A percentile compares a stretch with the other conserved stretches of the same genome.
These are phyloP conservation scores for Hypoxylon perforatum DNA, from an alignment of 495 filamentous ascomycete species.

Conservation along the genomic window DNA sequence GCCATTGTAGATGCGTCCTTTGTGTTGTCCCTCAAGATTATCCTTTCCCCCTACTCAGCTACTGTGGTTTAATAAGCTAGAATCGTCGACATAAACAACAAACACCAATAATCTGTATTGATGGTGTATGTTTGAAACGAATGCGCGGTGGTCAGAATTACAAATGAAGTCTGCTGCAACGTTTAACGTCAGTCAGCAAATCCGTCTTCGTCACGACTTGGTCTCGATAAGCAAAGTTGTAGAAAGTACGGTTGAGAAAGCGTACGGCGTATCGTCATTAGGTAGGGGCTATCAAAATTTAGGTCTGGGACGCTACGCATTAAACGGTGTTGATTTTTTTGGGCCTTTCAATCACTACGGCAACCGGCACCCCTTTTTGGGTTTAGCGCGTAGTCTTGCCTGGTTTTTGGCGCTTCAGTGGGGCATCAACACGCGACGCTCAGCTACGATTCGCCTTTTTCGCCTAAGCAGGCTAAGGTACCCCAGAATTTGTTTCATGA, in stretches of 20 bases:
- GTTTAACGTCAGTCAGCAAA: conserved; percentile 9
- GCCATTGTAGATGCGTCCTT: conserved; percentile 37
- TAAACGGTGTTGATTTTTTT: conserved; percentile 36
- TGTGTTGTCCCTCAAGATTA: conserved; percentile 3
- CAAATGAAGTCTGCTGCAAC: conserved; percentile 10
- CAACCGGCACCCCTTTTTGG: conserved; percentile 29
- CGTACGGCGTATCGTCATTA: conserved; percentile 31
- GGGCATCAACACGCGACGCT: conserved; percentile 14
- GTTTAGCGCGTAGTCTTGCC: conserved; percentile 22
- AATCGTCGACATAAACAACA: conserved; percentile 43
- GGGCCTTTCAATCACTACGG: conserved; percentile 19
- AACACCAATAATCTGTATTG: conserved; percentile 1
- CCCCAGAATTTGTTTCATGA: conserved; percentile 30
- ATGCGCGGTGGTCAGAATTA: conserved; percentile 7
- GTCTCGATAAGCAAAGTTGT: conserved; percentile 15
- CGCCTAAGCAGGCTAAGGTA: conserved; percentile 2
- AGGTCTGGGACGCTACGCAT: conserved; percentile 3
- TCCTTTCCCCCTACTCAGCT: conserved; percentile 23
- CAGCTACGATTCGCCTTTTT: conserved; percentile 15
- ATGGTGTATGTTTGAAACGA: background rate
- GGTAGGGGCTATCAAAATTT: conserved; percentile 14
- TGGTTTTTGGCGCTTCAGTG: conserved; percentile 9
- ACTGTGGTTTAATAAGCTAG: conserved; percentile 15
- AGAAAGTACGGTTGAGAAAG: conserved; percentile 6
- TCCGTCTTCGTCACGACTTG: conserved; percentile 6